Evolutionary conservation across 169 alveolate genomes (phyloP).

Genomic region (Plasmodium gonderi): DNA sequence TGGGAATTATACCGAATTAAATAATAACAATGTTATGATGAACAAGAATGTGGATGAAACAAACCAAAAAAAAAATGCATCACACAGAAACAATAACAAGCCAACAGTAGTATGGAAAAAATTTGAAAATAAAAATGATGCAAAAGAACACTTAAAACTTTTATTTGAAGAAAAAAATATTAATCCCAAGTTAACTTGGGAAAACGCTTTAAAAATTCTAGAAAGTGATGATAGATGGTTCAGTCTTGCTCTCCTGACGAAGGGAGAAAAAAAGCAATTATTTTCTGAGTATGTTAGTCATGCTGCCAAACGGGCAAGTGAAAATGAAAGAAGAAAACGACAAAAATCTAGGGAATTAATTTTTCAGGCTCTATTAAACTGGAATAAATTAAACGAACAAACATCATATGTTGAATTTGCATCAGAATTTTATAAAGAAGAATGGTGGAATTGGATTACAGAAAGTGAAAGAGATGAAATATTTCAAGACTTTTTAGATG

Average conservation of each 20-base stretch:
- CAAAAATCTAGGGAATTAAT: conserved; percentile 82
- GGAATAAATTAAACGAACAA: conserved; percentile 79
- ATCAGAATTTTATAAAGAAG: conserved; percentile 80
- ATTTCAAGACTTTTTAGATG: conserved; percentile 86
- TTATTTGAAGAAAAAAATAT: conserved; percentile 80
- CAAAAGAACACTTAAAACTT: conserved; percentile 78
- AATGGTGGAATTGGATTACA: conserved; percentile 89
- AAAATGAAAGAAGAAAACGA: conserved; percentile 84
- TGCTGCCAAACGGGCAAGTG: conserved; percentile 82
- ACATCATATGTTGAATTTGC: conserved; percentile 85
- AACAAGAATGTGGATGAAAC: conserved; percentile 19
- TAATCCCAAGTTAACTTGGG: conserved; percentile 85
- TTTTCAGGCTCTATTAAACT: conserved; percentile 71
- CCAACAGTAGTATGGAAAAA: conserved; percentile 39
- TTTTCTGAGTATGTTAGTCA: conserved; percentile 88
- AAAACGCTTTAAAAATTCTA: conserved; percentile 76
- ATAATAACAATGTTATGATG: not conserved
- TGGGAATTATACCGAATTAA: not conserved
- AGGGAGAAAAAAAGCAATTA: conserved; percentile 88
- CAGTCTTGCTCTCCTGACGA: conserved; percentile 80
- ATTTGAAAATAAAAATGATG: conserved; percentile 79
- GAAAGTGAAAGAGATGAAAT: conserved; percentile 85
- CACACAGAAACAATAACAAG: not conserved
- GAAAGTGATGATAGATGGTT: conserved; percentile 82
- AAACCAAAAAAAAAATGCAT: conserved; percentile 10